These are phyloP conservation scores for Garcia nutans DNA, from an alignment of 345 rosid species.

Conservation along the genomic window DNA sequence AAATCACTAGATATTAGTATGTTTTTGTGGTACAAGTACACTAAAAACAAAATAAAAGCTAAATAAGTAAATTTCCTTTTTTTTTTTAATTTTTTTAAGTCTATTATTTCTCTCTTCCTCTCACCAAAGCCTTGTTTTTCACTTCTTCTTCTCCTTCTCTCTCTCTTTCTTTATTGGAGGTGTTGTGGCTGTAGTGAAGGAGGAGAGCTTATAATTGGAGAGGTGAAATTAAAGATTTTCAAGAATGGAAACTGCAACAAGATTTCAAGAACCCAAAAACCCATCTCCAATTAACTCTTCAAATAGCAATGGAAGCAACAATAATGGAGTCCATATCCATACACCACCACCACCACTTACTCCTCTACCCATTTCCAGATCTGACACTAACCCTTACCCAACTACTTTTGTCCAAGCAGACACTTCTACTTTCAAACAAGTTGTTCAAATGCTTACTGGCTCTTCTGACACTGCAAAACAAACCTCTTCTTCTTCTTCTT, in stretches of 20 bases:
- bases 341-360: constrained; percentile 40
- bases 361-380: constrained; percentile 70
- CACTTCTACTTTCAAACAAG: constrained; percentile 82
- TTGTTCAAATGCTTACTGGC: constrained; percentile 95
- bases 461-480: constrained; percentile 67
- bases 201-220: background rate
- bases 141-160: constrained; percentile 24
- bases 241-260: constrained; percentile 54
- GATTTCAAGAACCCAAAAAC: constrained; percentile 45
- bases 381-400: constrained; percentile 90
- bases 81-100: no score
- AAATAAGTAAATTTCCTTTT: constrained; percentile 14
- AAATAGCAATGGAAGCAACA: constrained; percentile 38
- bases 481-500: constrained; percentile 23
- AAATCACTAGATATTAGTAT: background rate
- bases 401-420: constrained; percentile 88
- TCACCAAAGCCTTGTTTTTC: constrained; percentile 38
- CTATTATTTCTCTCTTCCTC: background rate
- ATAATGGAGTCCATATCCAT: constrained; percentile 32
- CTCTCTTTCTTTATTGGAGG: constrained; percentile 14
- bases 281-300: constrained; percentile 60
- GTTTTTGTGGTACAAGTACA: constrained; percentile 22
- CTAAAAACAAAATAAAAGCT: constrained; percentile 17
- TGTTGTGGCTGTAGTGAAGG: background rate
- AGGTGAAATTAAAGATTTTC: background rate